Base-by-base conservation (phyloP, 2,329 filamentous ascomycete species). In the Claviceps monticola region DNA sequence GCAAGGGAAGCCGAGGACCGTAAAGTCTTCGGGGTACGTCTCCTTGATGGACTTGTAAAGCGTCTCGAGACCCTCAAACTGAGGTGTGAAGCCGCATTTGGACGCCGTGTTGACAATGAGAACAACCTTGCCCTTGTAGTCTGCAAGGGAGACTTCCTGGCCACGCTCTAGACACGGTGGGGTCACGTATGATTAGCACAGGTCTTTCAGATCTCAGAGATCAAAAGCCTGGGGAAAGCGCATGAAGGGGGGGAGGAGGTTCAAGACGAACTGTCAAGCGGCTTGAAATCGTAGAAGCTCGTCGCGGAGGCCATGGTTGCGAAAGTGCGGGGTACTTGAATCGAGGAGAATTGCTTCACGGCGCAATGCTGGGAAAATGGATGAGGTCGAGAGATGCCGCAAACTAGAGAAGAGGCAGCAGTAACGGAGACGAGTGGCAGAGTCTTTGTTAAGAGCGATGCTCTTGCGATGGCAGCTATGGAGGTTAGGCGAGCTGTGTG, bases 1-100 rank as follows among this genome's bases (percentile, higher is more conserved):
- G 83, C 91, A 97, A 53, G 93, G 93, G 74, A 98, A 97, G 61
- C 90, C 93, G 64, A 98, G 78, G 71, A 98, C 82, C 63, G 82
- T 76, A 67, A 98, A 93, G 63, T 89, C 78, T 58, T 88, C 81
- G 36, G 68, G 78, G 74, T 94, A 74, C 63, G 80, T 75, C 58
- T 74, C 74, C 60, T 80, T 81, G 65, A 96, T 62, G 53, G 74
- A 71, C 68, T 95, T 86, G 80, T 95, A 95, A 57, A 98, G 80
- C 64, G 80, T 84, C 74, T 98, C 90, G 49, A 98, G 86, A 36
- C 86, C 88, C 56, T 80, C 83, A 71, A 93, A 96, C 72, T 98
- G 93, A 13, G 89, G 89, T 2, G 93, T 97, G 80, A 97, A 97
- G 68, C 93, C 91, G 76, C 93, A 98, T 75, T 97, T 96, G 68